Base-by-base conservation (phyloP, 768 basidiomycete genomes). In the Pluteus cervinus region DNA sequence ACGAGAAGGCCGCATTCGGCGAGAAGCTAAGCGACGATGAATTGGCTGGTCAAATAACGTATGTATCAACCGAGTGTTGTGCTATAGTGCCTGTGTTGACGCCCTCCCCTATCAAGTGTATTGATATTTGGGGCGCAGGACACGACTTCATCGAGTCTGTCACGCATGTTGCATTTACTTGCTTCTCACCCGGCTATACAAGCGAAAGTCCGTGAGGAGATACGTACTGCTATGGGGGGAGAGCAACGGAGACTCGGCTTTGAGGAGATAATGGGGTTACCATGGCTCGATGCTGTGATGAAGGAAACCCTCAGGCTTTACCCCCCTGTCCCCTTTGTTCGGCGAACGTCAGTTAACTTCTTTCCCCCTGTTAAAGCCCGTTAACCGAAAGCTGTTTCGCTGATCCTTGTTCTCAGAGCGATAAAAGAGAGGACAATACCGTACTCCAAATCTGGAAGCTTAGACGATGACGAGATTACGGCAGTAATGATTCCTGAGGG, bases 111-210 rank as follows among this genome's bases (percentile, higher is more conserved):
- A n/a, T n/a, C n/a, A 9, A 72, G 70, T 3, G 68, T 72, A 10
- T 49, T 75, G 20, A 65, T 72, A 12, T 71, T 75, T 44, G 69
- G 71, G 3, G 73, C 67, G 3, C 68, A 68, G 39, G 72, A 74
- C 40, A 75, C 72, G 6, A 69, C 70, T 0, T 65, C 71, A 2
- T 63, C 67, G 4, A 60, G 65, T 1, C 42, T 75, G 29, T 64
- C 65, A 10, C 62, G 71, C 1, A 60, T 66, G 24, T 50, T 73
- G 5, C 54, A 64, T 41, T 47, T 62, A 30, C 53, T 75, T 20
- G 52, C 69, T 4, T 40, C 35, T 1, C 51, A 67, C 37, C 58
- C 47, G 5, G 59, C 64, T n/a, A 45, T 62, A n/a, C 73, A 75
- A 46, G 43, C 53, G 12, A 44, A 45, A 23, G 45, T 71, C 3